These are phyloP conservation scores for Voacanga thouarsii DNA, from an alignment of 257 asterid species.

Conservation along the genomic window DNA sequence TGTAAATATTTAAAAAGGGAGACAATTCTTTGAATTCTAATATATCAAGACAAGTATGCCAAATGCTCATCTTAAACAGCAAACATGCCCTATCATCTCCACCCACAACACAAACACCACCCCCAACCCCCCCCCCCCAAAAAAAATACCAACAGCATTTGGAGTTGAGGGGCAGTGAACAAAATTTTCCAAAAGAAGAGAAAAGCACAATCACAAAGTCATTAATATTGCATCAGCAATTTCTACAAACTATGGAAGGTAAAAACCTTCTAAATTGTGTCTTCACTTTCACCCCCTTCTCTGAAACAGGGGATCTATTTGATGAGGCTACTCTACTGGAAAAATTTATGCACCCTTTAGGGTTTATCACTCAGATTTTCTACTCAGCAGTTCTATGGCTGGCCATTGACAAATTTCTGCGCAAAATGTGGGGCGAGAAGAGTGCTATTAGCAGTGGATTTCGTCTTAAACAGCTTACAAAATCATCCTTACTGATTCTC, in stretches of 20 bases:
- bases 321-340: background rate
- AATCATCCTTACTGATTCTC: conserved; percentile 67
- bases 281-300: background rate
- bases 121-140: too few species aligned
- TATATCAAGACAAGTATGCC: too few species aligned
- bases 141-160: too few species aligned
- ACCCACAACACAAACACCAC: too few species aligned
- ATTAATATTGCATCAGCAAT: background rate
- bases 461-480: conserved; percentile 51
- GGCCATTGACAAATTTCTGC: conserved; percentile 16
- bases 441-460: conserved; percentile 71
- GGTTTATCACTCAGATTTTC: background rate
- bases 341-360: conserved; percentile 1
- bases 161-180: too few species aligned
- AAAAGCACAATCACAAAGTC: background rate
- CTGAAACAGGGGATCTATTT: background rate
- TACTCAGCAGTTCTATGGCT: conserved; percentile 34
- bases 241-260: background rate
- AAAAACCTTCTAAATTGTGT: background rate
- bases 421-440: conserved; percentile 48
- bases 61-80: too few species aligned
- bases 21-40: too few species aligned
- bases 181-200: too few species aligned
- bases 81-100: too few species aligned
- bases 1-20: too few species aligned